Evolutionary conservation across 768 basidiomycete species (phyloP).

Genomic region (Cubamyces lactineus): DNA sequence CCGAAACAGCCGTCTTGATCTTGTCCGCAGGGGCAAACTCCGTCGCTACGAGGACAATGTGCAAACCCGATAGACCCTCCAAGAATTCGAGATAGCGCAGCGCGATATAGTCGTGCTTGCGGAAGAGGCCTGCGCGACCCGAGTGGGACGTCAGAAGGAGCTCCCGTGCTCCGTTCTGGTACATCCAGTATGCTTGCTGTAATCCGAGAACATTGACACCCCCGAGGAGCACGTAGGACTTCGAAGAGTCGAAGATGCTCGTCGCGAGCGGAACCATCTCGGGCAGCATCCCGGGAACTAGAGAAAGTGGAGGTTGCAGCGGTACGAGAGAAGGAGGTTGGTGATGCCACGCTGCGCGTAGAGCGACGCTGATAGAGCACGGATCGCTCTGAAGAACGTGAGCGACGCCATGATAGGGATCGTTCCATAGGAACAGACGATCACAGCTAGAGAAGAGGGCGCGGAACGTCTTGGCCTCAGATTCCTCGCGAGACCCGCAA

Average conservation of each 20-base stretch:
- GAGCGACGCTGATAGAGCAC: slow-evolving; percentile 16
- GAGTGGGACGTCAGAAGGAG: slow-evolving; percentile 27
- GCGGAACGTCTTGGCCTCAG: neutral
- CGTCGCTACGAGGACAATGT: neutral
- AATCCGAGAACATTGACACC: slow-evolving; percentile 41
- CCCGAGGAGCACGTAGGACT: slow-evolving; percentile 41
- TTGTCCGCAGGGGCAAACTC: neutral
- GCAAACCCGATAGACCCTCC: slow-evolving; percentile 9
- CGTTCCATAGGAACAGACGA: slow-evolving; percentile 19
- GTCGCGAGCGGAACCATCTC: neutral
- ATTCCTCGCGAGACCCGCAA: neutral
- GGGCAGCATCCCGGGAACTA: neutral
- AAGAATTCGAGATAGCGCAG: slow-evolving; percentile 19
- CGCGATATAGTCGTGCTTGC: slow-evolving; percentile 1
- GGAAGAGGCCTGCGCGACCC: slow-evolving; percentile 10
- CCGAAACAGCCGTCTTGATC: neutral
- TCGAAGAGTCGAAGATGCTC: slow-evolving; percentile 30
- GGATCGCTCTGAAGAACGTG: slow-evolving; percentile 9
- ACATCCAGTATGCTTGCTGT: slow-evolving; percentile 44
- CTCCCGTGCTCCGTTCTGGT: slow-evolving; percentile 33
- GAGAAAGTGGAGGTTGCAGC: too few relatives aligned
- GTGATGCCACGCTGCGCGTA: neutral
- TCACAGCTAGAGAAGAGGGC: neutral
- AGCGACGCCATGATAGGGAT: slow-evolving; percentile 4
- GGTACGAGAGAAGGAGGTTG: too few relatives aligned